These are phyloP conservation scores for Lactarius hatsudake DNA, from an alignment of 768 basidiomycete genomes.

Conservation along the genomic window DNA sequence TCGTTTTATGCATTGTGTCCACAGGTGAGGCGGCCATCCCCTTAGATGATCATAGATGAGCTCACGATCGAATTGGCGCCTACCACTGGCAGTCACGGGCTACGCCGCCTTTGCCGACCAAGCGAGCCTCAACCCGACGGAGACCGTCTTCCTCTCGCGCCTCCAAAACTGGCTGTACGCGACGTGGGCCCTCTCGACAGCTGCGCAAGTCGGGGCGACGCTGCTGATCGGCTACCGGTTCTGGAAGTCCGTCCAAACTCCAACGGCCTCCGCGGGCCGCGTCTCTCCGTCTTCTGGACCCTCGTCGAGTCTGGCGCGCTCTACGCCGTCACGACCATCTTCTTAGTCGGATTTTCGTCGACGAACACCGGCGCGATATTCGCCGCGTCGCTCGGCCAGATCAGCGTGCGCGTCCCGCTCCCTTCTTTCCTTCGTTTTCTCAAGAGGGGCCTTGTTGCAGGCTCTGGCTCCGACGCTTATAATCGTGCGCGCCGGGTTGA, in stretches of 20 bases:
- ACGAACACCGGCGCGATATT: constrained; percentile 11
- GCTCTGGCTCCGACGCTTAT: constrained; percentile 19
- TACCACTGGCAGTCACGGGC: constrained; percentile 3
- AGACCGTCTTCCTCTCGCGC: neutral
- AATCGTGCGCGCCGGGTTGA: constrained; percentile 14
- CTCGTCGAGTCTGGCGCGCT: constrained; percentile 23
- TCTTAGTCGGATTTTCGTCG: constrained; percentile 13
- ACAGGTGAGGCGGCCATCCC: neutral
- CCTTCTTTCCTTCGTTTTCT: neutral
- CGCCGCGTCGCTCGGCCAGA: constrained; percentile 11
- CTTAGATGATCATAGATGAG: no score
- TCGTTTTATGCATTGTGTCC: neutral
- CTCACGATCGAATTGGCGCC: no score
- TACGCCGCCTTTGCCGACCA: constrained; percentile 10
- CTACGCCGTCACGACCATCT: constrained; percentile 12
- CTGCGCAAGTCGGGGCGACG: constrained; percentile 20
- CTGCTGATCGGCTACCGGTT: constrained; percentile 17
- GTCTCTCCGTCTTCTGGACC: constrained; percentile 16
- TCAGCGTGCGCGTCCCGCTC: constrained; percentile 10
- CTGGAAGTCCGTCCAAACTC: constrained; percentile 6
- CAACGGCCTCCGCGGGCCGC: neutral
- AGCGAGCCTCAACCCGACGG: neutral
- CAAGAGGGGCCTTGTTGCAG: neutral
- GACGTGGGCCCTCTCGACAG: constrained; percentile 19
- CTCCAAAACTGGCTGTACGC: constrained; percentile 14